Conservation (phyloP, 2,329 filamentous ascomycete species). For the Hortaea werneckii region DNA sequence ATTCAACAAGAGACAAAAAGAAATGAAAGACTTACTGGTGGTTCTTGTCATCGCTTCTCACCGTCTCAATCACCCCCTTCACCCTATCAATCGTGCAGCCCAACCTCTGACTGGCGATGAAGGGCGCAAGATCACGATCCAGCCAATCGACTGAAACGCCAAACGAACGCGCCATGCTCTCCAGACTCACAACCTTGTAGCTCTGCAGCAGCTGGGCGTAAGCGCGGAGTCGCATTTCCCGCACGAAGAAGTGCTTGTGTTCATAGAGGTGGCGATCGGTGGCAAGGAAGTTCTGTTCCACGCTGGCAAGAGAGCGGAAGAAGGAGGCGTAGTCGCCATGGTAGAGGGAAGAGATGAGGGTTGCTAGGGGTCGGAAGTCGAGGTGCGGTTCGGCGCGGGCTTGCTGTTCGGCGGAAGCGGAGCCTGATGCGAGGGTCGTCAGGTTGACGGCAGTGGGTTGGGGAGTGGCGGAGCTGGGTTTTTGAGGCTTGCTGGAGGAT, state of each 20-base stretch:
- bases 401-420: constrained; percentile 45
- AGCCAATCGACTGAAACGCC: constrained; percentile 94
- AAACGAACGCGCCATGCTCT: constrained; percentile 95
- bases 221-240: constrained; percentile 91
- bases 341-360: constrained; percentile 85
- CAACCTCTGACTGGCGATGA: constrained; percentile 89
- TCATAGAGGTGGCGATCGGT: constrained; percentile 93
- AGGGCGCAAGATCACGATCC: constrained; percentile 89
- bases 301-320: constrained; percentile 77
- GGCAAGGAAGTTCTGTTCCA: constrained; percentile 88
- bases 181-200: constrained; percentile 91
- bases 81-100: constrained; percentile 97
- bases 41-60: constrained; percentile 97
- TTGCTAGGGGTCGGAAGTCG: constrained; percentile 80
- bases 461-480: constrained; percentile 34
- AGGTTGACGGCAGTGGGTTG: constrained; percentile 73
- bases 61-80: constrained; percentile 94
- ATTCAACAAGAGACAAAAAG: not conserved
- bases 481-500: constrained; percentile 15
- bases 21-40: constrained; percentile 55
- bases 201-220: constrained; percentile 97
- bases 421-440: constrained; percentile 61
- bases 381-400: constrained; percentile 71
- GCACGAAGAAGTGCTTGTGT: constrained; percentile 93
- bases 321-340: constrained; percentile 88